Conservation (phyloP, 164 flowering plant genomes). For the Umbilicus rupestris region DNA sequence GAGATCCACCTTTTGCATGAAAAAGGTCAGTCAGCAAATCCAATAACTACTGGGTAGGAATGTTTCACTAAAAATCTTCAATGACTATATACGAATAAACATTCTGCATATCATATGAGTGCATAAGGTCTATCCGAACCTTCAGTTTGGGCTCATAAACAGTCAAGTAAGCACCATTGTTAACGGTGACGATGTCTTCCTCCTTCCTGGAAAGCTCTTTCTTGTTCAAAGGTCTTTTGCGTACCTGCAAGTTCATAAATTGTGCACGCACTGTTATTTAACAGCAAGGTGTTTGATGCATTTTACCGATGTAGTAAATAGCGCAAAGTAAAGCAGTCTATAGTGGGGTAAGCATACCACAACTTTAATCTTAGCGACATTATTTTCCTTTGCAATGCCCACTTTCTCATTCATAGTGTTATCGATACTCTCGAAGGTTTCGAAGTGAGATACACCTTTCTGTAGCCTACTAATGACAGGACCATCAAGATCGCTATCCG, state of each 20-base stretch:
- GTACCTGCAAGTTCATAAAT: conserved; percentile 44
- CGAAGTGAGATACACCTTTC: conserved; percentile 41
- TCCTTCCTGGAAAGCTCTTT: conserved; percentile 82
- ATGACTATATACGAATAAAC: background rate
- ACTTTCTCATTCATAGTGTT: conserved; percentile 40
- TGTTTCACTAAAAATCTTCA: background rate
- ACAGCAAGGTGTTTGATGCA: background rate
- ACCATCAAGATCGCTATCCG: conserved; percentile 52
- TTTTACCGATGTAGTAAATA: background rate
- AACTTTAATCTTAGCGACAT: conserved; percentile 89
- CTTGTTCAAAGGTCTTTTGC: conserved; percentile 91
- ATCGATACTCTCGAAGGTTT: conserved; percentile 53
- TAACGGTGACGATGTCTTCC: conserved; percentile 78
- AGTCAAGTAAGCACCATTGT: conserved; percentile 49
- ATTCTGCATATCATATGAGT: background rate
- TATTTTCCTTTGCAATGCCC: conserved; percentile 33
- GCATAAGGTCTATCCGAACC: conserved; percentile 27
- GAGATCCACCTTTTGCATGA: conserved; percentile 67
- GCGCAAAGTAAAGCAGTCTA: background rate
- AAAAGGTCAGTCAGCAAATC: conserved; percentile 19
- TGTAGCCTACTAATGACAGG: conserved; percentile 31
- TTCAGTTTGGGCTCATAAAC: conserved; percentile 94
- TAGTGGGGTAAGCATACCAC: conserved; percentile 48
- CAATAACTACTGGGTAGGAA: too few relatives aligned
- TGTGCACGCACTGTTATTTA: background rate